A percentile compares a stretch with the other conserved stretches of the same genome.
Conservation (phyloP, 306 rosid species). For the Lathyrus sativus region DNA sequence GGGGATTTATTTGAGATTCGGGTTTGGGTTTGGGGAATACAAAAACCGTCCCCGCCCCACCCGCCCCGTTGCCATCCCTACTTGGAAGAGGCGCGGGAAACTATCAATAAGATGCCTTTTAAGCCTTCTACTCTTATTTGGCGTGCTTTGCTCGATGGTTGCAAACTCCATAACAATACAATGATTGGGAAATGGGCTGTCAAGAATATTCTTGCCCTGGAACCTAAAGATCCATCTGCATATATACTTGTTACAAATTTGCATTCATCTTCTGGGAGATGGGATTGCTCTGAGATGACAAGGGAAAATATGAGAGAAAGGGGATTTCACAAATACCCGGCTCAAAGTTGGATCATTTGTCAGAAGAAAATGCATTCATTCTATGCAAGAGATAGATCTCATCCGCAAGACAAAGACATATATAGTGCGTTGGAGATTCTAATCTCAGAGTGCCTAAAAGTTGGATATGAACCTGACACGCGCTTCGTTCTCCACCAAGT, state of each 20-base stretch:
- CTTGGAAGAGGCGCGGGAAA: slow-evolving; percentile 80
- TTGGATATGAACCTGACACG: slow-evolving; percentile 80
- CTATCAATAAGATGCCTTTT: slow-evolving; percentile 58
- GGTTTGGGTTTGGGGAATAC: no score
- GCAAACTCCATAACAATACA: slow-evolving; percentile 58
- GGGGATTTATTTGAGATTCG: no score
- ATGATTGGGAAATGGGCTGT: slow-evolving; percentile 58
- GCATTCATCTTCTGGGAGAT: slow-evolving; percentile 85
- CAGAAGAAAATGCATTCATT: slow-evolving; percentile 69
- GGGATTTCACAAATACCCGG: slow-evolving; percentile 78
- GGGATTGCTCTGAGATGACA: slow-evolving; percentile 74
- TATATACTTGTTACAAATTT: slow-evolving; percentile 79
- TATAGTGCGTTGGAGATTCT: slow-evolving; percentile 76
- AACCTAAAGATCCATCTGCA: slow-evolving; percentile 74
- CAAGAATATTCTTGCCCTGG: slow-evolving; percentile 60
- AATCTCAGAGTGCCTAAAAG: slow-evolving; percentile 72
- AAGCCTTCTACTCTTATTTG: slow-evolving; percentile 64
- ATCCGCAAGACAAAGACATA: slow-evolving; percentile 74
- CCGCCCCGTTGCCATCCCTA: no score
- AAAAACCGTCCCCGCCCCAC: no score
- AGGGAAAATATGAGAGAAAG: slow-evolving; percentile 69
- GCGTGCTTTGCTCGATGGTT: slow-evolving; percentile 86
- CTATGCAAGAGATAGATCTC: slow-evolving; percentile 80
- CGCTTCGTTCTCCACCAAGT: slow-evolving; percentile 85
- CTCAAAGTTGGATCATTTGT: slow-evolving; percentile 72